Evolutionary conservation across 2,329 filamentous ascomycete genomes (phyloP).

Genomic region (Calonectria leucothoes): DNA sequence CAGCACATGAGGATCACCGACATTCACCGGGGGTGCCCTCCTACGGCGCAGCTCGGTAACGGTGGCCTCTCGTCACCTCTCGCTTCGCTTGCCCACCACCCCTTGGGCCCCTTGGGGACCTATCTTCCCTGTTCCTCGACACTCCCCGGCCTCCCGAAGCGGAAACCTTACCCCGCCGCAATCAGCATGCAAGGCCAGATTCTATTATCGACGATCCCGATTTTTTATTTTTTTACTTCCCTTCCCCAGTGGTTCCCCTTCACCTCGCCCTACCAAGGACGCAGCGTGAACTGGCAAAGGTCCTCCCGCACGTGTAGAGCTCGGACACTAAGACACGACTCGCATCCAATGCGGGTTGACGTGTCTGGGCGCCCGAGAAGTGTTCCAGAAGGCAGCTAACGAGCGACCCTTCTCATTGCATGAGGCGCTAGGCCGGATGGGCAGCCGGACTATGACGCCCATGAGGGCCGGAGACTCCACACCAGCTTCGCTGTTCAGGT

Average conservation of each 20-base stretch:
- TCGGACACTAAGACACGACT: constrained; percentile 1
- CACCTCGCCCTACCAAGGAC: neutral
- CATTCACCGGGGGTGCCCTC: constrained; percentile 10
- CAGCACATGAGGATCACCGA: constrained; percentile 15
- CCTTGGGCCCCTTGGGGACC: neutral
- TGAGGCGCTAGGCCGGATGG: constrained; percentile 21
- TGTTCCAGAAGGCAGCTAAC: constrained; percentile 31
- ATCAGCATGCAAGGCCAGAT: constrained; percentile 1
- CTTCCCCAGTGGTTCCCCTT: constrained; percentile 2
- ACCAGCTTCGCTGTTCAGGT: constrained; percentile 3
- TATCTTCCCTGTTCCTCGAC: neutral
- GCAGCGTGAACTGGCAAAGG: neutral
- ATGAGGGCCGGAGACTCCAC: constrained; percentile 11
- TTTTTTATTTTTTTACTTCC: neutral
- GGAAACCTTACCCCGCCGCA: constrained; percentile 13
- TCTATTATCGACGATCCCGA: constrained; percentile 2
- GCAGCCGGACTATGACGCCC: neutral
- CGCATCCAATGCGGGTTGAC: neutral
- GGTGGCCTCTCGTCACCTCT: neutral
- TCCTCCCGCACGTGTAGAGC: neutral
- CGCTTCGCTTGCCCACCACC: neutral
- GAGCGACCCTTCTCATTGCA: constrained; percentile 22
- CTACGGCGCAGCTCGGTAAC: constrained; percentile 6
- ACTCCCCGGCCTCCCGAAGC: constrained; percentile 13
- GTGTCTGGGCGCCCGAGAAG: constrained; percentile 17